These are phyloP conservation scores for Rostrohypoxylon terebratum DNA, from an alignment of 495 filamentous ascomycete genomes.

Conservation along the genomic window DNA sequence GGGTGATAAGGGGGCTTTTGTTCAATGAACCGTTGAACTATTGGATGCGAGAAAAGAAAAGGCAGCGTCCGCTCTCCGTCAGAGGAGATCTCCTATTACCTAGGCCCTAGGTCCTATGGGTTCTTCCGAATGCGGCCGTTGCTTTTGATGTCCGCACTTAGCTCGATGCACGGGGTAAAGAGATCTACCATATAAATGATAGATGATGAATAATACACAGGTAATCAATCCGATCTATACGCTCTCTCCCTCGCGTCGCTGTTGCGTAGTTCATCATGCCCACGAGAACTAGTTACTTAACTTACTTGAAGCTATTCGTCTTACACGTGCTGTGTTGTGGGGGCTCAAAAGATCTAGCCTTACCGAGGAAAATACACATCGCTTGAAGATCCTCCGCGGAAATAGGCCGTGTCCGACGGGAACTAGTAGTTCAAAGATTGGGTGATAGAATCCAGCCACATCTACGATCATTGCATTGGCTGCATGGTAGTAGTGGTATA, in stretches of 20 bases:
- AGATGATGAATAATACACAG: not conserved
- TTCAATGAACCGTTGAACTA: slow-evolving; percentile 28
- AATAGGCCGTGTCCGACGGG: slow-evolving; percentile 16
- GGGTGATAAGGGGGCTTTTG: not conserved
- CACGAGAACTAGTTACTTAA: slow-evolving; percentile 17
- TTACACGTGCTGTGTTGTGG: slow-evolving; percentile 36
- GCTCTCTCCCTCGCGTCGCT: slow-evolving; percentile 17
- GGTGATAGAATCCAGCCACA: slow-evolving; percentile 20
- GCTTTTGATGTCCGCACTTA: slow-evolving; percentile 23
- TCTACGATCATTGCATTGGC: not conserved
- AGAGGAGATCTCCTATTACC: not conserved
- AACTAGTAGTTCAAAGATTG: slow-evolving; percentile 6
- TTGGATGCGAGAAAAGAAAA: slow-evolving; percentile 31
- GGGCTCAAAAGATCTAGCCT: slow-evolving; percentile 37
- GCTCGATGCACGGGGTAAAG: slow-evolving; percentile 12
- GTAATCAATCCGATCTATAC: slow-evolving; percentile 6
- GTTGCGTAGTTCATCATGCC: slow-evolving; percentile 20
- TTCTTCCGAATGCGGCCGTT: slow-evolving; percentile 1
- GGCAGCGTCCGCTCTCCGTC: not conserved
- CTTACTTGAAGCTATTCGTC: slow-evolving; percentile 18
- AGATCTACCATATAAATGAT: slow-evolving; percentile 15
- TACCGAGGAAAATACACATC: slow-evolving; percentile 23
- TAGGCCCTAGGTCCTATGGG: not conserved
- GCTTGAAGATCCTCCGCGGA: slow-evolving; percentile 21
- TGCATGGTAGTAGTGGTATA: not conserved